Conservation (phyloP, 352 stramenopile species). For the Pythium sukuiense region DNA sequence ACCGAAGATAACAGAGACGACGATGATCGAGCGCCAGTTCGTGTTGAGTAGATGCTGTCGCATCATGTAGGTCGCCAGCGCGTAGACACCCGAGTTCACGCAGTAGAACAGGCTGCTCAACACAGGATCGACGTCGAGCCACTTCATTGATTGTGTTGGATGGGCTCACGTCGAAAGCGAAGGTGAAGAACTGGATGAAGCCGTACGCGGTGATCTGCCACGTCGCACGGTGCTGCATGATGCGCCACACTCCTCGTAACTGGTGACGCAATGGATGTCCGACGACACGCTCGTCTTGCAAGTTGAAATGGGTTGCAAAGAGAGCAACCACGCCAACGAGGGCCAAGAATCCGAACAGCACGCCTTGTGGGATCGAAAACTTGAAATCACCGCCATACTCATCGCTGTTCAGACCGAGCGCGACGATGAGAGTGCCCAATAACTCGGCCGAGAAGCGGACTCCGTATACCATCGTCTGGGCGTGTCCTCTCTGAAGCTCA, state of each 20-base stretch:
- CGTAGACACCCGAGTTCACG: constrained; percentile 50
- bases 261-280: constrained; percentile 30
- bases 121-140: constrained; percentile 63
- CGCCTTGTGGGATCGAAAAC: constrained; percentile 41
- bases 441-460: constrained; percentile 59
- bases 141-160: constrained; percentile 58
- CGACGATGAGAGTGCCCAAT: constrained; percentile 51
- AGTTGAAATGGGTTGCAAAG: constrained; percentile 36
- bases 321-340: constrained; percentile 36
- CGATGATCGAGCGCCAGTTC: constrained; percentile 61
- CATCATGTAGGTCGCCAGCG: constrained; percentile 53
- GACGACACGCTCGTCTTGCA: constrained; percentile 40
- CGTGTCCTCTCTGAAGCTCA: constrained; percentile 34
- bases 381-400: constrained; percentile 54
- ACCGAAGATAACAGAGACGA: constrained; percentile 44
- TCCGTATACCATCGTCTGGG: constrained; percentile 61
- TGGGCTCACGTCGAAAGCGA: constrained; percentile 54
- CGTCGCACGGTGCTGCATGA: constrained; percentile 61
- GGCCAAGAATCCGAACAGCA: constrained; percentile 41
- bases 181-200: constrained; percentile 70
- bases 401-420: constrained; percentile 58
- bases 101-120: constrained; percentile 61
- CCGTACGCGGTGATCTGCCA: constrained; percentile 75
- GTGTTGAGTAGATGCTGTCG: constrained; percentile 55
- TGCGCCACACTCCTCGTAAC: constrained; percentile 47